Base-by-base conservation (phyloP, 2,329 filamentous ascomycete genomes). In the Bretziella fagacearum region DNA sequence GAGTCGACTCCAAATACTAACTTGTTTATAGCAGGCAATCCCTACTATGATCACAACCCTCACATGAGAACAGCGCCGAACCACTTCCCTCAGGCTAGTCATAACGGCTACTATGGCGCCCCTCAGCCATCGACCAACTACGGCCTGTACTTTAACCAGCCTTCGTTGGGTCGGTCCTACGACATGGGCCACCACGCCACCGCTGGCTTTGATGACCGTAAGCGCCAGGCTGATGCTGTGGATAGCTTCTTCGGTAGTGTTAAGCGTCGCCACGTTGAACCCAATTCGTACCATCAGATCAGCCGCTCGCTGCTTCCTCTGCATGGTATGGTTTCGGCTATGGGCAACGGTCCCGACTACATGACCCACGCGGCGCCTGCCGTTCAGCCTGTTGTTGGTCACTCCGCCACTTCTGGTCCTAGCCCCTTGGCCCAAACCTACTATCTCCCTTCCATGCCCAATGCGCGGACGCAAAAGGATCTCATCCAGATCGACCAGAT, bases 241-340 rank as follows among this genome's bases (percentile, higher is more conserved):
- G 89, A 93, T 59, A 85, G 94, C 60, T 94, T 96, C 66, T 93
- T 96, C 55, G 84, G 83, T 54, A 85, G 84, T 59, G 79, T 86
- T 55, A 96, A 95, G 71, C 84, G 87, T 56, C 82, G 86, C 58
- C 79, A 86, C 56, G 82, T 96, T 54, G 85, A 96, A 60, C 83
- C 87, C 2, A 73, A 73, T 46, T 91, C 82, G n/a, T 96, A 95
- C 63, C 73, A 81, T 49, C 84, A 93, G 58, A 86, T 98, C 53
- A 86, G 86, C 55, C 84, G 91, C 60, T 81, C 87, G 52, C 73
- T 98, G 51, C 74, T 89, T 60, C 81, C 83, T 52, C 72, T 93
- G 10, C 84, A 91, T 59, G 76, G 77, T 46, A 70, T 81, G 63
- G 79, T 72, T 58, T 76, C 63, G 60, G 69, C 82, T 43, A 72